Evolutionary conservation across 2,329 filamentous ascomycete genomes (phyloP), one percentile per base, ranked within the genome.

Genomic region (Penicillium thymicola): DNA sequence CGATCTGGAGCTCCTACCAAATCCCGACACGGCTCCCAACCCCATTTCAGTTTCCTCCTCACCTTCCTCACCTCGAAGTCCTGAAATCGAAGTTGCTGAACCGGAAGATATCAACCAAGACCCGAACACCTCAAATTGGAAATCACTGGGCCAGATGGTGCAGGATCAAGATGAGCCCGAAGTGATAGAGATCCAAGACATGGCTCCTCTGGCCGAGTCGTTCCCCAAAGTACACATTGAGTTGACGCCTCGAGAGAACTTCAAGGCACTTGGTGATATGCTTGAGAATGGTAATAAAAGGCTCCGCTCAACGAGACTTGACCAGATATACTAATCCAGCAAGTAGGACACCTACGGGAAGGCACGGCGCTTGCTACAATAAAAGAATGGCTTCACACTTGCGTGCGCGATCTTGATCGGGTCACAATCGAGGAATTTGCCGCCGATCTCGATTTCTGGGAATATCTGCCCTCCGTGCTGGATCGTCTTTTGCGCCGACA

Each of bases 71-170:
- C 41, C 42, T 9, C 48, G 27, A 36, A 79, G 77, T 51, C 77
- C 76, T 11, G 74, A 78, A 54, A 80, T 81, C 32, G 78, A 81
- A 65, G 76, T 80, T 16, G 76, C 78, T 8, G 77, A 79, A 42
- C 66, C 75, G 18, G 79, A 81, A 66, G 79, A 81, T 55, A 77
- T 78, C 63, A 76, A 78, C 50, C 75, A 79, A 61, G 76, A 80
- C 51, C 72, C 75, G 2, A 74, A 74, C 30, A 71, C 72, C 21
- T 76, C 77, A 9, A 76, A 67, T 58, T 81, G 78, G 78, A 72
- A 68, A 55, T 65, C 70, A 3, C 57, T 77, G 51, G 72, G 65
- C 13, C 73, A 72, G 34, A 69, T 67, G 13, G 49, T 74, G 44
- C 70, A 68, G 38, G 69, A 72, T 11, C 66, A 65, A 5, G 57